Percentiles rank a stretch among this genome's conserved stretches.
These are phyloP conservation scores for Phaeotremella skinneri DNA, from an alignment of 768 basidiomycete genomes.

Conservation along the genomic window DNA sequence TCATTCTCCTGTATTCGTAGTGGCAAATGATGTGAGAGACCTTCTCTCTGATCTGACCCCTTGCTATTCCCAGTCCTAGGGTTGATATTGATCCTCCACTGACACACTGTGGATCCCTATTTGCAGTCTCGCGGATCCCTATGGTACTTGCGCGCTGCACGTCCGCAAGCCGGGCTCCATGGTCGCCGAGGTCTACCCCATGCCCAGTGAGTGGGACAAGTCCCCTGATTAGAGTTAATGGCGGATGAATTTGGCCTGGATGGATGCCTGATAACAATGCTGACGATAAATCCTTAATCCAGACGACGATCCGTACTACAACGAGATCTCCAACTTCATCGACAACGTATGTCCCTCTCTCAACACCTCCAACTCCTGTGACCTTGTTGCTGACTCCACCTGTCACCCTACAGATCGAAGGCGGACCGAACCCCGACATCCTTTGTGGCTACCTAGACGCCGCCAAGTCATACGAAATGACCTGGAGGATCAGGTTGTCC, in stretches of 20 bases:
- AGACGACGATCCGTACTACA: slow-evolving; percentile 59
- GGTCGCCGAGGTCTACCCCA: slow-evolving; percentile 39
- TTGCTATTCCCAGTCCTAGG: background rate
- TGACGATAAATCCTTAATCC: slow-evolving; percentile 1
- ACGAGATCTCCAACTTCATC: slow-evolving; percentile 83
- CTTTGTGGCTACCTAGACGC: slow-evolving; percentile 78
- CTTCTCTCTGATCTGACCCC: background rate
- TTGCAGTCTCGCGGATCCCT: slow-evolving; percentile 64
- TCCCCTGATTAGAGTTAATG: background rate
- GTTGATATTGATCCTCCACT: slow-evolving; percentile 7
- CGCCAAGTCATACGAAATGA: slow-evolving; percentile 82
- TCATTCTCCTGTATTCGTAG: slow-evolving; percentile 5
- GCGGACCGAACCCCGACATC: slow-evolving; percentile 74
- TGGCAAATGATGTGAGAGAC: slow-evolving; percentile 57
- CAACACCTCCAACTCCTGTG: slow-evolving; percentile 60
- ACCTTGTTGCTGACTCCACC: background rate
- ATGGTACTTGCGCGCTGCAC: slow-evolving; percentile 81
- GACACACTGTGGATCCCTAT: slow-evolving; percentile 2
- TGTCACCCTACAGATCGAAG: slow-evolving; percentile 30
- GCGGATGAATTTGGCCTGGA: no score
- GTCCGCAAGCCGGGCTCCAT: slow-evolving; percentile 60
- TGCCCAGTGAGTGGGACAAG: slow-evolving; percentile 16
- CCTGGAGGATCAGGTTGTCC: slow-evolving; percentile 77
- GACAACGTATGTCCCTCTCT: slow-evolving; percentile 53
- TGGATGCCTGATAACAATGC: background rate